Evolutionary conservation across 148 eudicot genomes (phyloP), one percentile per base, ranked within the genome.

Genomic region (Fagopyrum esculentum): DNA sequence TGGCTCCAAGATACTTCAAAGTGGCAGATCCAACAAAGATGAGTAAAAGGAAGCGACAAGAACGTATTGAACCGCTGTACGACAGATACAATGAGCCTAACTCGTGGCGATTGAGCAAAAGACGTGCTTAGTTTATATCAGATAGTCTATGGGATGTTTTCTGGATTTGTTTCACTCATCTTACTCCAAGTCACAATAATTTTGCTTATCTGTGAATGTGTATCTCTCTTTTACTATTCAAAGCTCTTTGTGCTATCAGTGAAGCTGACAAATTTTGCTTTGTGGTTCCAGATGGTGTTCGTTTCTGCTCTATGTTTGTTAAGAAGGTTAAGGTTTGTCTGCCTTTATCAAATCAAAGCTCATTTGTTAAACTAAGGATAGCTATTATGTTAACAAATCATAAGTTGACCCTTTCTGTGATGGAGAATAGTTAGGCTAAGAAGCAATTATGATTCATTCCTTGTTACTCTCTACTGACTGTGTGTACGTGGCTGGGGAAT

Each of bases 11-110:
- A 69, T 95, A 92, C 83, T 95, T 95, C 80, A 95, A 95, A 76
- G 90, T 84, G 49, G 78, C 97, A 10, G 99, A 95, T 78, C 96
- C 97, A 1, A 92, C 94, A 35, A 90, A 92, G 80, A 84, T 92
- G 91, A 92, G 96, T 85, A 95, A 95, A 75, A 92, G 97, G 46
- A 95, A 95, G 83, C 90, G 96, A 74, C 97, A 92, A 84, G 97
- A 95, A 78, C 90, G 99, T 9, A 86, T 95, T 54, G 97, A 95
- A 57, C 99, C 97, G 13, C 96, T 92, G 5, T 95, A 95, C 69
- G 99, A 95, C 52, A 81, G 97, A 87, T 95, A 95, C 72, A 87
- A 95, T 11, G 99, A 95, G 74, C 99, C 97, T 44, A 95, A 92
- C 79, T 95, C 96, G 77, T 95, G 99, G 99, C 92, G 97, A 73